phyloP scores from a whole-genome alignment of 2,329 filamentous ascomycete genomes.

The Cladophialophora carrionii region DNA sequence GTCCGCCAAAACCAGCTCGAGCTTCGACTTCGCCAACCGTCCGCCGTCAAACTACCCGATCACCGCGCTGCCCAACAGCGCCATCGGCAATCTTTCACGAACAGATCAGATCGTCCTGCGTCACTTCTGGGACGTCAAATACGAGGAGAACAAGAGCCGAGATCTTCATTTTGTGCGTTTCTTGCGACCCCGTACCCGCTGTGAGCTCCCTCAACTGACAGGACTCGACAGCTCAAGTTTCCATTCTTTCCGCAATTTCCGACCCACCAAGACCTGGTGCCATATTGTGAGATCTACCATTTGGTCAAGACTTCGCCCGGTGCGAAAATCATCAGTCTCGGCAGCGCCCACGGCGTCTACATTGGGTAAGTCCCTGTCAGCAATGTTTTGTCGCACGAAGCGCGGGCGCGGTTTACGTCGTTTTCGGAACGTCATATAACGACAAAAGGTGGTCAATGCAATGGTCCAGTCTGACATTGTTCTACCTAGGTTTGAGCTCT shows the following conservation, averaged over 20 bases:
- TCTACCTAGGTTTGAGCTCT: slow-evolving; percentile 36
- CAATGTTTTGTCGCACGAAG: slow-evolving; percentile 9
- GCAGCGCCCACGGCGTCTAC: slow-evolving; percentile 36
- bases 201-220: not conserved
- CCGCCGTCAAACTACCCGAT: slow-evolving; percentile 29
- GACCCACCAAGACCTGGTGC: slow-evolving; percentile 34
- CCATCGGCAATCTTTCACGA: slow-evolving; percentile 33
- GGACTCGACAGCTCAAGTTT: slow-evolving; percentile 34
- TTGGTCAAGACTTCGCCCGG: slow-evolving; percentile 38
- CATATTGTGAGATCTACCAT: slow-evolving; percentile 39
- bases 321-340: slow-evolving; percentile 37
- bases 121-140: slow-evolving; percentile 38
- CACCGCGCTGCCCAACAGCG: slow-evolving; percentile 27
- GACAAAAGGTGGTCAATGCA: not conserved
- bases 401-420: not conserved
- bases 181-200: not conserved
- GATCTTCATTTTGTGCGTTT: slow-evolving; percentile 38
- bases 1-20: slow-evolving; percentile 33
- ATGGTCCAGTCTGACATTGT: not conserved
- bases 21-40: slow-evolving; percentile 37
- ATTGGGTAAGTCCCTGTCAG: slow-evolving; percentile 35
- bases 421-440: not conserved
- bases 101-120: slow-evolving; percentile 38
- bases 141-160: slow-evolving; percentile 35
- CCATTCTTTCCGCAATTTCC: slow-evolving; percentile 36